Base-by-base conservation (phyloP, 257 asterid species). In the Salvia rosmarinus region DNA sequence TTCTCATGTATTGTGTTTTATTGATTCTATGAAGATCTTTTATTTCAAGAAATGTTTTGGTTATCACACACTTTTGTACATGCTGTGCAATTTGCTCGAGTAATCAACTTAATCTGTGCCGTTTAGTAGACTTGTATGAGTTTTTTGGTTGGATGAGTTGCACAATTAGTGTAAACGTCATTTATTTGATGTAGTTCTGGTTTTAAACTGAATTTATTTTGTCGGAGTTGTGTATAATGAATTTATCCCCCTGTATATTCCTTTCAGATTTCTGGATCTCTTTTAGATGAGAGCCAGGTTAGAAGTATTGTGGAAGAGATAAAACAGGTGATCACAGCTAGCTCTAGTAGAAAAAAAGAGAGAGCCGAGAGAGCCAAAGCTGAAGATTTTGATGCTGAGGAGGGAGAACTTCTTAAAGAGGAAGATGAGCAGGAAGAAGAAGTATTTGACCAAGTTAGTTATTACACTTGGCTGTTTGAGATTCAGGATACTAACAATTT, bases 351-450 rank as follows among this genome's bases (percentile, higher is more conserved):
- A 76, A 91, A 84, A 78, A 71, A 79, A 21, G 97, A 91, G 82
- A 82, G 98, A 64, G 87, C 90, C 43, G 98, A 95, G 82, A 85
- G 99, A 86, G 79, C 96, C 67, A 89, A 88, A 72, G 98, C 99
- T 80, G 99, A 95, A 83, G 99, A 95, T 81, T 95, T 95, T 76
- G 99, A 91, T 80, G 99, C 90, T 6, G 99, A 95, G 83, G 99
- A 95, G 82, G 92, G 93, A 68, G 98, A 91, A 86, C 64, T 91
- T 74, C 96, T 95, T 51, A 88, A 78, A 78, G 99, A 91, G 88
- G 99, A 95, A 85, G 88, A 91, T 58, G 99, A 95, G 85, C 99
- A 88, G 82, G 99, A 95, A 80, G 99, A 95, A 84, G 97, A 88
- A 82, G 97, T 95, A 55, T 95, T 95, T 83, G 98, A 91, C 72